Evolutionary conservation across 148 eudicot species (phyloP).

Genomic region (Agrostemma githago): DNA sequence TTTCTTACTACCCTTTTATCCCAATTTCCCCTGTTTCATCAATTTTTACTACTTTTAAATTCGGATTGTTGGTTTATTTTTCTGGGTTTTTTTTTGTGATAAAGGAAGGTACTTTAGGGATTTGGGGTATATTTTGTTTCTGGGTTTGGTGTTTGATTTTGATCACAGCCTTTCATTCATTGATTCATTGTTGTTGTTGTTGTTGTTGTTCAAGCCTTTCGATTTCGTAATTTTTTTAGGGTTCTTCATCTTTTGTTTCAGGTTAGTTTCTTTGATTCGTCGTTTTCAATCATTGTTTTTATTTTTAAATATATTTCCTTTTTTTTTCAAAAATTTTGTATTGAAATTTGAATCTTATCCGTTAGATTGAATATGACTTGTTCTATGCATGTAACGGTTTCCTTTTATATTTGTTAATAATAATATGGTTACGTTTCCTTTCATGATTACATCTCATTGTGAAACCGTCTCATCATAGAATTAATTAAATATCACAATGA

Average conservation of each 20-base stretch:
- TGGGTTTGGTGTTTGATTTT: slow-evolving; percentile 2
- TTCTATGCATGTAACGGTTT: too few species aligned
- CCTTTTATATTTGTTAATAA: too few species aligned
- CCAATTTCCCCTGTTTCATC: neutral
- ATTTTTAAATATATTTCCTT: neutral
- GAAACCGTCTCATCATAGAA: neutral
- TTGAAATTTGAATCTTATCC: neutral
- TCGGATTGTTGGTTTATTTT: neutral
- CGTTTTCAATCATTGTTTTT: neutral
- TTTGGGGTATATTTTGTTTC: neutral
- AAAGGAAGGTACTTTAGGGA: neutral
- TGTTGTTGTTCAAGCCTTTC: neutral
- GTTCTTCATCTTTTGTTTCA: neutral
- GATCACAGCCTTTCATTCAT: slow-evolving; percentile 5
- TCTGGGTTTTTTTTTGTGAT: neutral
- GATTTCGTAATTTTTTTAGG: neutral
- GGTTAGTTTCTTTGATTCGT: neutral
- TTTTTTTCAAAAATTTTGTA: neutral
- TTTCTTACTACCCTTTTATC: neutral
- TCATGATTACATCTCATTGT: neutral
- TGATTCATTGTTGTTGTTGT: neutral
- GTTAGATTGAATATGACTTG: neutral
- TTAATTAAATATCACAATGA: too few species aligned
- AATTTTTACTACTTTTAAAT: neutral
- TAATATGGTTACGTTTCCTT: neutral